Evolutionary conservation across 345 rosid species (phyloP), one percentile per base, ranked within the genome.

Genomic region (Murraya paniculata): DNA sequence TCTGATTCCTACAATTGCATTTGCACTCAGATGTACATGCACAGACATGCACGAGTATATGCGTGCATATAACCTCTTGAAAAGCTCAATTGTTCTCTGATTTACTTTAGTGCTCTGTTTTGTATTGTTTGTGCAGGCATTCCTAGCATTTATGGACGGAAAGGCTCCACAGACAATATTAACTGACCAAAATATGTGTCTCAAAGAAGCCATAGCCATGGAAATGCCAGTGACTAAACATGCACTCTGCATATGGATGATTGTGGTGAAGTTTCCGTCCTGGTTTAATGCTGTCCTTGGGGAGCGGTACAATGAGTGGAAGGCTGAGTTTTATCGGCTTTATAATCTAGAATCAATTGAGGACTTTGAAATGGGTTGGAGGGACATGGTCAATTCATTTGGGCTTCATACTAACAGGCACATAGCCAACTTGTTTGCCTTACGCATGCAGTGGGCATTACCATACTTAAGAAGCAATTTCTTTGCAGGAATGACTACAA

Each of bases 241-340:
- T 82, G 93, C 96, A 41, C 96, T 92, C 64, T 93, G 98, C 89
- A 91, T 95, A 84, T 95, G 99, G 99, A 90, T 95, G 98, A 88
- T 93, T 69, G 92, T 92, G 77, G 97, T 88, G 25, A 95, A 95
- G 84, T 95, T 95, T 77, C 97, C 99, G 22, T 93, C 99, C 53
- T 95, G 99, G 94, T 93, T 93, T 83, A 93, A 93, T 80, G 97
- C 96, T 82, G 90, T 90, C 81, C 86, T 95, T 48, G 98, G 98
- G 30, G 99, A 95, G 74, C 92, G 89, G 21, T 95, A 95, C 82
- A 95, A 90, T 22, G 96, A 91, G 85, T 95, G 99, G 99, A 95
- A 95, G 83, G 83, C 93, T 61, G 99, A 92, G 83, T 95, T 93
- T 76, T 85, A 87, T 85, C 88, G 96, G 19, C 93, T 95, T 33